These are phyloP conservation scores for Rhodamnia argentea DNA, from an alignment of 345 rosid genomes.

Conservation along the genomic window DNA sequence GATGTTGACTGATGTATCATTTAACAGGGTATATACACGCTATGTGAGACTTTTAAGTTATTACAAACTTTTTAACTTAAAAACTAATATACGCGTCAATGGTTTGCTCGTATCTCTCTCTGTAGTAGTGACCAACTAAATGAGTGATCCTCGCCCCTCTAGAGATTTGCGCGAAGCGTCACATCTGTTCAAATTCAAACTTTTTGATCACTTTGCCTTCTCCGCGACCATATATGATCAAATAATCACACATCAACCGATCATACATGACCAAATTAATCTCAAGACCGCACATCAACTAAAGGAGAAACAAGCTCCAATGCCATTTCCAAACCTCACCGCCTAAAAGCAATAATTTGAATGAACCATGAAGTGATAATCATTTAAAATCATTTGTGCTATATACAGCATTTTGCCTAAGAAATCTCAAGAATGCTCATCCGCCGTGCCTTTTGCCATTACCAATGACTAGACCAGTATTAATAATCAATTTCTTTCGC, in stretches of 20 bases:
- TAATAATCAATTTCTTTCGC: neutral
- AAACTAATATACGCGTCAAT: neutral
- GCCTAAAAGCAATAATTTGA: neutral
- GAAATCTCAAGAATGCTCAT: neutral
- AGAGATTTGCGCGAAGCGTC: neutral
- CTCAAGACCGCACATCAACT: neutral
- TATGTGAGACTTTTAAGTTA: neutral
- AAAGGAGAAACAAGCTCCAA: neutral
- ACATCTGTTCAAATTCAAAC: neutral
- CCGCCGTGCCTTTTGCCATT: neutral
- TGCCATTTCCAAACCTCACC: accelerated
- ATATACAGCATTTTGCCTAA: neutral
- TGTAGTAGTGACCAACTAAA: too few species aligned
- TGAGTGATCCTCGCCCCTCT: neutral
- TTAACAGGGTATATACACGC: accelerated
- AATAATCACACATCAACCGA: neutral
- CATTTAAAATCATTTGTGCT: neutral
- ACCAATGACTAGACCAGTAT: neutral
- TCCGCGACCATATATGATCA: neutral
- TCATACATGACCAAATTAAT: neutral
- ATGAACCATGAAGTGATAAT: neutral
- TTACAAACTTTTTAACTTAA: neutral
- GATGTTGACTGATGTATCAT: neutral
- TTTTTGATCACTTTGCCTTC: neutral
- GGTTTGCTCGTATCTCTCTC: neutral